These are phyloP conservation scores for Coniochaeta prunicola DNA, from an alignment of 2,329 filamentous ascomycete genomes.

Conservation along the genomic window DNA sequence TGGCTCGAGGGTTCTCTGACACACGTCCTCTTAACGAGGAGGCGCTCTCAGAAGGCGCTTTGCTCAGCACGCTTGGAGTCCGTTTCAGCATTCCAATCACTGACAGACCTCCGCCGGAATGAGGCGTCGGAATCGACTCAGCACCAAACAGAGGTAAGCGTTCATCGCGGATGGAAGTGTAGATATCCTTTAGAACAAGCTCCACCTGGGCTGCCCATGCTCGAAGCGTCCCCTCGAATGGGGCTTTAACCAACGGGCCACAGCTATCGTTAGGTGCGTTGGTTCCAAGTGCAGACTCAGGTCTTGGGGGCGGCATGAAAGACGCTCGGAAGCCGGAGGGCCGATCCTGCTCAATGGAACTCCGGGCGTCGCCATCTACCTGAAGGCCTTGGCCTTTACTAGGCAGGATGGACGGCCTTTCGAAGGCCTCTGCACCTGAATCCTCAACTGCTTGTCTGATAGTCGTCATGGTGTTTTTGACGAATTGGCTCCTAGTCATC, in stretches of 20 bases:
- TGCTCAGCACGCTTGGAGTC: conserved; percentile 85
- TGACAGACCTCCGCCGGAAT: conserved; percentile 59
- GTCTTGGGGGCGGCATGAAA: conserved; percentile 41
- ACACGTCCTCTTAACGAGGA: conserved; percentile 64
- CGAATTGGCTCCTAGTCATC: conserved; percentile 91
- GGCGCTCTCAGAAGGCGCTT: conserved; percentile 77
- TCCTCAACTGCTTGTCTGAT: conserved; percentile 71
- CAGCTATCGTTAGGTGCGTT: conserved; percentile 44
- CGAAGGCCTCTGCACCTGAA: conserved; percentile 60
- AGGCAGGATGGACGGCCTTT: conserved; percentile 49
- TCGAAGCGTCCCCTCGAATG: conserved; percentile 67
- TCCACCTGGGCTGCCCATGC: conserved; percentile 89
- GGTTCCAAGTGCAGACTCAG: conserved; percentile 33
- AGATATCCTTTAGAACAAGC: conserved; percentile 85
- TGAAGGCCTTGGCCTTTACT: conserved; percentile 23
- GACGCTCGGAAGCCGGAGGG: conserved; percentile 36
- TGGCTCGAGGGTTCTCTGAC: conserved; percentile 45
- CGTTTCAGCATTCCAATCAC: conserved; percentile 74
- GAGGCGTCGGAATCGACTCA: conserved; percentile 34
- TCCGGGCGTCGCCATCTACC: conserved; percentile 22
- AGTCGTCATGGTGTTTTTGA: conserved; percentile 93
- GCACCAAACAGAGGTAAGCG: conserved; percentile 80
- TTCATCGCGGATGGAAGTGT: conserved; percentile 79
- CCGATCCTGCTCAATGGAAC: conserved; percentile 29
- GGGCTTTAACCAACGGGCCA: conserved; percentile 69